Base-by-base conservation (phyloP, 495 filamentous ascomycete genomes). In the Recurvomyces mirabilis region DNA sequence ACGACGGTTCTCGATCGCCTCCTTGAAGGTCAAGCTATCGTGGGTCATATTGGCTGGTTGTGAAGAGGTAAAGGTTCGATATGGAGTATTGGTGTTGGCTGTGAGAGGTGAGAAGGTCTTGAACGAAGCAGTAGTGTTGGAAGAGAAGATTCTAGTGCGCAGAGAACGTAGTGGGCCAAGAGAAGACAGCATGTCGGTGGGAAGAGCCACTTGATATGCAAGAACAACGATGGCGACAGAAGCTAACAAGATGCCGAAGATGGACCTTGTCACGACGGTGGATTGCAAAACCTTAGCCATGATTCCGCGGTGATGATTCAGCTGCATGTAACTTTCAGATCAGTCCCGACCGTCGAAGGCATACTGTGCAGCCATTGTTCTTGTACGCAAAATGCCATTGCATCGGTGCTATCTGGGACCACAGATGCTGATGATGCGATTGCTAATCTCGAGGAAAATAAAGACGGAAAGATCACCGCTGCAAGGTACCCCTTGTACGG, bases 1-100 rank as follows among this genome's bases (percentile, higher is more conserved):
- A 56, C 79, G 74, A 47, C 79, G 77, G 53, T 52, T 41, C 65
- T 59, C 6, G 47, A 30, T 34, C 45, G 40, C 14, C 42, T 48
- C 60, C 53, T 58, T 19, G 30, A 43, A 30, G 37, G 49, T 13
- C 23, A 35, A 47, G 14, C 25, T 41, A 19, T 42, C 43, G 31
- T 32, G 22, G 3, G 36, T 22, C 35, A 41, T 41, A 18, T 20
- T 47, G 35, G 34, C 34, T 19, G 43, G 5, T 12, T 21, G 3
- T 32, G 42, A 38, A 18, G 43, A 37, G 5, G 32, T 46, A 34
- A 46, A 38, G 43, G 2, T 44, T 24, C 41, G 41, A 22, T 6
- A 24, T 7, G 26, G n/a, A 29, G 37, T 4, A 11, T 19, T 40
- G 37, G 2, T 38, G 36, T n/a, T 17, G 19, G 36, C 11, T 9